A percentile compares a stretch with the other conserved stretches of the same genome.
Evolutionary conservation across 1,284 basidiomycete genomes (phyloP).

Genomic region (Ceratobasidium sp.): DNA sequence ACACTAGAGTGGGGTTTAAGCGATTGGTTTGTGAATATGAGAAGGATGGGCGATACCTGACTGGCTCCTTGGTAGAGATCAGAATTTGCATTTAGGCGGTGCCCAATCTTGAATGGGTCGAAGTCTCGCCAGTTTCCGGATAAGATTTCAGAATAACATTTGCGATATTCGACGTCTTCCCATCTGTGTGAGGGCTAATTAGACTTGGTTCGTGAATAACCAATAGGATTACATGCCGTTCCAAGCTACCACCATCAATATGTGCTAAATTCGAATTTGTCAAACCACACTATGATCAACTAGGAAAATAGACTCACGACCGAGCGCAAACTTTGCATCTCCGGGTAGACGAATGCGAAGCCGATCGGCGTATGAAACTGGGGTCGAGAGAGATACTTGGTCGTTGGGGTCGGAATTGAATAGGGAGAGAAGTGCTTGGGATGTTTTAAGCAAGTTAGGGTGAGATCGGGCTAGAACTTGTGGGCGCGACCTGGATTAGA

Average conservation of each 20-base stretch:
- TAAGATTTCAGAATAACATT: constrained; percentile 70
- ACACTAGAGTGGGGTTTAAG: constrained; percentile 61
- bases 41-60: constrained; percentile 44
- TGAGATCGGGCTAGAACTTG: constrained; percentile 73
- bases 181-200: constrained; percentile 67
- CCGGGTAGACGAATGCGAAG: constrained; percentile 81
- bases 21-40: constrained; percentile 15
- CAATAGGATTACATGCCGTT: neutral
- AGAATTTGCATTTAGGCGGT: constrained; percentile 67
- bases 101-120: constrained; percentile 70
- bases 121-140: constrained; percentile 67
- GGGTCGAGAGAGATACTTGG: constrained; percentile 66
- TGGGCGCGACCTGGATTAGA: constrained; percentile 62
- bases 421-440: constrained; percentile 66
- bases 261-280: constrained; percentile 67
- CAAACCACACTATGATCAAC: neutral
- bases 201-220: constrained; percentile 24
- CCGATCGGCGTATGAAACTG: constrained; percentile 82
- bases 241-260: constrained; percentile 77
- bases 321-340: constrained; percentile 65
- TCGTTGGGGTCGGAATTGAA: constrained; percentile 66
- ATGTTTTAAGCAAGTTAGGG: constrained; percentile 65
- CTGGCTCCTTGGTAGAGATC: constrained; percentile 66
- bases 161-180: constrained; percentile 77
- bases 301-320: constrained; percentile 12